A percentile compares a stretch with the other conserved stretches of the same genome.
phyloP scores from a whole-genome alignment of 2,329 filamentous ascomycete species.

The Aspergillus glaucus region DNA sequence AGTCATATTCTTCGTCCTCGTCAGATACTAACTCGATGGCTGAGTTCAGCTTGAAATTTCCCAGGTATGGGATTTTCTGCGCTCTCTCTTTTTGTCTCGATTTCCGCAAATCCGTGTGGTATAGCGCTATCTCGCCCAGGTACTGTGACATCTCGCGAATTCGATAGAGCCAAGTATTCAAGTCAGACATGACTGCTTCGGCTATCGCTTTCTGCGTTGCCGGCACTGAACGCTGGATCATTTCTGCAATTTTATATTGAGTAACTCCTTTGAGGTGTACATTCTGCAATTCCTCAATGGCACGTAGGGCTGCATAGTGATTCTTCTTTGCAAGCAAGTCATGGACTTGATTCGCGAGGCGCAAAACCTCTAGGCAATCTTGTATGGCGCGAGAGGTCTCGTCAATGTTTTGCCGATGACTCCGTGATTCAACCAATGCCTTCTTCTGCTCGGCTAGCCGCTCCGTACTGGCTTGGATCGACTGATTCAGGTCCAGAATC shows the following conservation, averaged over 20 bases:
- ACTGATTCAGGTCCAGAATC: constrained; percentile 86
- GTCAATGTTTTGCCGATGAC: constrained; percentile 90
- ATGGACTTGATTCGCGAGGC: constrained; percentile 89
- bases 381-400: constrained; percentile 83
- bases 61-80: constrained; percentile 67
- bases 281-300: constrained; percentile 90
- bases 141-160: constrained; percentile 96
- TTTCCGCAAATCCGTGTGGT: constrained; percentile 84
- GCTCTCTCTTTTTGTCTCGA: constrained; percentile 75
- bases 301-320: constrained; percentile 90
- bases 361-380: constrained; percentile 84
- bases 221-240: constrained; percentile 94
- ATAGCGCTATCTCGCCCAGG: constrained; percentile 91
- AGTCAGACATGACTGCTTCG: constrained; percentile 91
- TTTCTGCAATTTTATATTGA: constrained; percentile 87
- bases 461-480: constrained; percentile 91
- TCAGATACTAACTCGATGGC: constrained; percentile 93
- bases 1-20: constrained; percentile 90
- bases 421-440: constrained; percentile 82
- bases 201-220: constrained; percentile 88
- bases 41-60: constrained; percentile 86
- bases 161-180: constrained; percentile 93
- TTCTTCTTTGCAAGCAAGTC: constrained; percentile 88
- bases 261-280: constrained; percentile 92
- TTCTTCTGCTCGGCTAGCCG: constrained; percentile 92